Percentiles rank a stretch among this genome's conserved stretches.
Evolutionary conservation across 768 basidiomycete species (phyloP).

Genomic region (Termitomyces titanicus): DNA sequence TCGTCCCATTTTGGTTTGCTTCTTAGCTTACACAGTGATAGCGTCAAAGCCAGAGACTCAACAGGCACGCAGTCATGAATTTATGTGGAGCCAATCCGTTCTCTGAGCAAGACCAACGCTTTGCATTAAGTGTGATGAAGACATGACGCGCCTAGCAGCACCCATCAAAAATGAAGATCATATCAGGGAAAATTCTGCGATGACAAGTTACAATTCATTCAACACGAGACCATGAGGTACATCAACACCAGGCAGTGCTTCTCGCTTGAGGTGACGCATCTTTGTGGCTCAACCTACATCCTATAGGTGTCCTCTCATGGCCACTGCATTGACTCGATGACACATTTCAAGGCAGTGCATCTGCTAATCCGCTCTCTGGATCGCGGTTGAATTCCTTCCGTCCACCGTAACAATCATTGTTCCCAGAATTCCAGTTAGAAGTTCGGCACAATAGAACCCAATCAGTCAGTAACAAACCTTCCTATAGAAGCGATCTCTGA

Average conservation of each 20-base stretch:
- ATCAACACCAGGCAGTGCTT: not conserved
- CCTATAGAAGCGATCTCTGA: constrained; percentile 7
- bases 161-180: constrained; percentile 3
- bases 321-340: not conserved
- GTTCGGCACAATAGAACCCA: not conserved
- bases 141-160: constrained; percentile 2
- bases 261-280: constrained; percentile 8
- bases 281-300: not conserved
- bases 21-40: constrained; percentile 5
- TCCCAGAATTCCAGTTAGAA: not conserved
- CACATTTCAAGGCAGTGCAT: not conserved
- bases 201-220: constrained; percentile 2
- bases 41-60: not conserved
- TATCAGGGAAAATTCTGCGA: constrained; percentile 4
- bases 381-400: not conserved
- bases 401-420: not conserved
- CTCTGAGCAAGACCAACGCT: not conserved
- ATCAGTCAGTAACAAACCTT: constrained; percentile 2
- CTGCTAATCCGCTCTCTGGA: not conserved
- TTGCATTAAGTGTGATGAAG: not conserved
- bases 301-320: not conserved
- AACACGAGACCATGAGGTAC: constrained; percentile 5
- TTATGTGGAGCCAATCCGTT: not conserved
- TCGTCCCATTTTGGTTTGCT: not conserved
- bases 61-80: not conserved